A percentile compares a stretch with the other conserved stretches of the same genome.
Conservation (phyloP, 1,284 basidiomycete genomes). For the Ustilago sp. region DNA sequence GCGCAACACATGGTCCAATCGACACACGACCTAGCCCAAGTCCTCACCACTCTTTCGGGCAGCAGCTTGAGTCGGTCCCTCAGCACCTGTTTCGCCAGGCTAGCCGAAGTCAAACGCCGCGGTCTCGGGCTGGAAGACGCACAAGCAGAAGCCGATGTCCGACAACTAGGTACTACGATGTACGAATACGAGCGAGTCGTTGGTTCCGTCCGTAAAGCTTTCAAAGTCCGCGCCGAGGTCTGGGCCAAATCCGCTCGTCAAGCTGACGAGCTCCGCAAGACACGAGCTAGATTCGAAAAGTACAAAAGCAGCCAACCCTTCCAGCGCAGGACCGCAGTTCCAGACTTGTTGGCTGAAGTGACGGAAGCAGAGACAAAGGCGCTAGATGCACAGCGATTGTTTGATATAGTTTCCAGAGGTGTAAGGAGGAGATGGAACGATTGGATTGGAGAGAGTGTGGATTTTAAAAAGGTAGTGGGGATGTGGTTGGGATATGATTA, state of each 20-base stretch:
- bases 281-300: conserved; percentile 82
- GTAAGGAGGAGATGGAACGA: conserved; percentile 89
- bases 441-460: conserved; percentile 94
- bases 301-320: conserved; percentile 76
- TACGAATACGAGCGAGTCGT: conserved; percentile 94
- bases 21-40: conserved; percentile 62
- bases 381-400: conserved; percentile 77
- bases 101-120: conserved; percentile 67
- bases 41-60: conserved; percentile 66
- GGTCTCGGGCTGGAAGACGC: conserved; percentile 54
- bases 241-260: conserved; percentile 72
- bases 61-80: conserved; percentile 69
- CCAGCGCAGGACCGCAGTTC: conserved; percentile 38
- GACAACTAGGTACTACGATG: conserved; percentile 76
- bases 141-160: conserved; percentile 64
- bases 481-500: conserved; percentile 83
- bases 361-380: conserved; percentile 53
- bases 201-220: conserved; percentile 86
- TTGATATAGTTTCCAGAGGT: conserved; percentile 86
- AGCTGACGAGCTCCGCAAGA: conserved; percentile 80
- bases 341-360: conserved; percentile 43
- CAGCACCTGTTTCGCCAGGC: conserved; percentile 68
- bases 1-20: conserved; percentile 72
- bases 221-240: conserved; percentile 83
- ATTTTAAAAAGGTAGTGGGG: conserved; percentile 80